Conservation (phyloP, 352 stramenopile genomes). For the Phytopythium cucurbitacearum region DNA sequence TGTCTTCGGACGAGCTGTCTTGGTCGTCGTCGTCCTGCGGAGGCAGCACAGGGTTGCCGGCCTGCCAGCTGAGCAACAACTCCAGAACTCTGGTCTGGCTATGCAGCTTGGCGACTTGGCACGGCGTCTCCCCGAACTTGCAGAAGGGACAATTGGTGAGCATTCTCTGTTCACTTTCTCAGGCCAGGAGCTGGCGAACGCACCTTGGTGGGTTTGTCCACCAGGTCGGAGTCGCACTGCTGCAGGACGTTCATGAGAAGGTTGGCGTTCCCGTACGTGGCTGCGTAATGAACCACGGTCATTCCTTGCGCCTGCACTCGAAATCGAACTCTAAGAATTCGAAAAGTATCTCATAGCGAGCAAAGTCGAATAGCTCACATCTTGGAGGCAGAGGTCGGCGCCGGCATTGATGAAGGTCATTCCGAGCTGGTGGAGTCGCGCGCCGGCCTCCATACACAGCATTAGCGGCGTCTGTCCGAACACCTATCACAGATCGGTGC, state of each 20-base stretch:
- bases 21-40: constrained; percentile 12
- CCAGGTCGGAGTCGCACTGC: constrained; percentile 45
- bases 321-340: neutral
- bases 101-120: constrained; percentile 42
- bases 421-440: constrained; percentile 57
- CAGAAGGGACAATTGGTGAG: neutral
- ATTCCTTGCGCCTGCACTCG: constrained; percentile 54
- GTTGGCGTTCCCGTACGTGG: constrained; percentile 46
- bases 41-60: constrained; percentile 27
- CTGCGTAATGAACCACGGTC: constrained; percentile 68
- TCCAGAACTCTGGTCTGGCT: constrained; percentile 26
- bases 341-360: neutral
- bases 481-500: constrained; percentile 24
- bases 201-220: constrained; percentile 61
- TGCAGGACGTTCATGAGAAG: constrained; percentile 64
- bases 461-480: constrained; percentile 75
- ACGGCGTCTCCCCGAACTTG: constrained; percentile 57
- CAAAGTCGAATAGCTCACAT: constrained; percentile 26
- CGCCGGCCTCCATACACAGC: constrained; percentile 56
- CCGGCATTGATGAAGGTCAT: constrained; percentile 76
- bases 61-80: constrained; percentile 37
- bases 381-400: constrained; percentile 48
- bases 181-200: neutral
- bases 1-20: constrained; percentile 10
- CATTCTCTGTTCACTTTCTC: neutral